These are phyloP conservation scores for Lepidium aucheri DNA, from an alignment of 345 rosid species.

Conservation along the genomic window DNA sequence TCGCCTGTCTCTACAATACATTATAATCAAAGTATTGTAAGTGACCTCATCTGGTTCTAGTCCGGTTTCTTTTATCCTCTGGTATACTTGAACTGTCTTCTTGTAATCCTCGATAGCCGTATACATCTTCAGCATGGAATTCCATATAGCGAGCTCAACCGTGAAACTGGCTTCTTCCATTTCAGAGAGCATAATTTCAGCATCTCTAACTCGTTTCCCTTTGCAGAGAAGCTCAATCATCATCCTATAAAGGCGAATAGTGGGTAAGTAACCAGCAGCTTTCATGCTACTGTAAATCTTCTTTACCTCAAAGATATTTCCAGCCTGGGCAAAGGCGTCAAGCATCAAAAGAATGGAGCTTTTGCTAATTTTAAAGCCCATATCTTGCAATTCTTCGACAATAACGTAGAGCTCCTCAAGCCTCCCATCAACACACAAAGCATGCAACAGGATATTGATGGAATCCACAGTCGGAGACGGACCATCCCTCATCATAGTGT, in stretches of 20 bases:
- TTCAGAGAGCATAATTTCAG: conserved; percentile 79
- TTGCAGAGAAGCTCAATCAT: conserved; percentile 66
- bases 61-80: conserved; percentile 53
- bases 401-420: conserved; percentile 79
- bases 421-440: conserved; percentile 67
- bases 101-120: conserved; percentile 65
- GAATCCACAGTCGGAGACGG: conserved; percentile 90
- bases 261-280: conserved; percentile 91
- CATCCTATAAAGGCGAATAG: conserved; percentile 85
- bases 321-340: conserved; percentile 74
- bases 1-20: conserved; percentile 85
- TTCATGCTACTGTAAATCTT: conserved; percentile 92
- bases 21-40: conserved; percentile 67
- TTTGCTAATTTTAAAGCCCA: conserved; percentile 88
- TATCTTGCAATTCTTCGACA: conserved; percentile 88
- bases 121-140: conserved; percentile 82
- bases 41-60: conserved; percentile 81
- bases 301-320: conserved; percentile 82
- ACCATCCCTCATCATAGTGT: conserved; percentile 89
- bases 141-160: conserved; percentile 81
- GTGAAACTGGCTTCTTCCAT: conserved; percentile 85
- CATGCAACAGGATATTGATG: conserved; percentile 74
- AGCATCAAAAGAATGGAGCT: conserved; percentile 86
- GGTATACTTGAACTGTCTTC: conserved; percentile 64
- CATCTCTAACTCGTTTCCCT: conserved; percentile 79